Base-by-base conservation (phyloP, 2,329 filamentous ascomycete genomes). In the Pyrenochaeta sp. region DNA sequence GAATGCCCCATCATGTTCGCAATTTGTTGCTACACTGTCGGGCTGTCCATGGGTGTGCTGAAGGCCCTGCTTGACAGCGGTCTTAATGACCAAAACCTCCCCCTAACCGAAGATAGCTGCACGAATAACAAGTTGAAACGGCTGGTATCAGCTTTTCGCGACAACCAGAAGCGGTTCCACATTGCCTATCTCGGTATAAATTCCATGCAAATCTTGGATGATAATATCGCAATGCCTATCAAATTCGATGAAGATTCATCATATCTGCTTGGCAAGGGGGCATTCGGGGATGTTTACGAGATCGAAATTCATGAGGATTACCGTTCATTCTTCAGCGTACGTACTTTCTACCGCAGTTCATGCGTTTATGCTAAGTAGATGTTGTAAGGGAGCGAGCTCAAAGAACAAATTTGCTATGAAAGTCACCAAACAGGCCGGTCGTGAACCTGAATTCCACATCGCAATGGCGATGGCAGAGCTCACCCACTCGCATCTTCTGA, bases 401-500 rank as follows among this genome's bases (percentile, higher is more conserved):
- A 39, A 36, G 10, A n/a, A 51, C 6, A 32, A 46, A 25, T 62
- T 59, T 45, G 59, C 59, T 3, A 46, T 62, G 52, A 62, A 62
- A 47, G 53, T 62, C n/a, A 55, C 50, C 0, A 40, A 40, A 2
- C 46, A 54, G 9, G 52, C 43, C 44, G 42, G 47, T 4, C 56
- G 59, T 5, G 59, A 62, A 22, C 50, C 46, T 3, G 37, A 57
- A 7, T 62, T 54, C 19, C 53, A 59, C 39, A n/a, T 25, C 4
- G 42, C 32, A n/a, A 62, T 59, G 56, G 48, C 36, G 22, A 62
- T 59, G 56, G 48, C 36, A 27, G 48, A 52, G 5, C 46, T 59
- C 28, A 52, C 34, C 2, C 62, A 67, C n/a, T 30, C 47, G 0
- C 59, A 67, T 47, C 62, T 67, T 3, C 46, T 64, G 2, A 62